Percentiles rank a stretch among this genome's conserved stretches.
Conservation (phyloP, 225 moss, liverwort and hornwort species). For the Anthoceros angustus region DNA sequence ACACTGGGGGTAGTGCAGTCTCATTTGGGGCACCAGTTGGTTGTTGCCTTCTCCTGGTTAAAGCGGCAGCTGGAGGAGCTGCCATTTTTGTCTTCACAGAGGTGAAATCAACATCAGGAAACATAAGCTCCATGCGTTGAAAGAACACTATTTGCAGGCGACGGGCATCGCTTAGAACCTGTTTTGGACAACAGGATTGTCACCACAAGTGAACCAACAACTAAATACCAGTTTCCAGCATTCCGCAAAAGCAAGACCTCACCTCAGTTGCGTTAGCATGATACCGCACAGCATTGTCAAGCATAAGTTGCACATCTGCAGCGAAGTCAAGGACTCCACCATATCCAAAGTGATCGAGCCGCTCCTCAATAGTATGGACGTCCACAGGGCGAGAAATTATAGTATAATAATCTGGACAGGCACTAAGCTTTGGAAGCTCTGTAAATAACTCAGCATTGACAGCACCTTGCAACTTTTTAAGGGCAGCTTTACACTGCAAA, state of each 20-base stretch:
- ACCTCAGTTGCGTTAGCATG: slow-evolving; percentile 60
- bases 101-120: slow-evolving; percentile 87
- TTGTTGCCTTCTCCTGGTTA: slow-evolving; percentile 34
- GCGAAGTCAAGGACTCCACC: slow-evolving; percentile 81
- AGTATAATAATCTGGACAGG: slow-evolving; percentile 80
- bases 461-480: slow-evolving; percentile 77
- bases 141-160: slow-evolving; percentile 75
- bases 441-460: slow-evolving; percentile 64
- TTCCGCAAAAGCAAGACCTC: not conserved
- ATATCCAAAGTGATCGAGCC: slow-evolving; percentile 86
- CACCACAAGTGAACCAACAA: not conserved
- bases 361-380: slow-evolving; percentile 74
- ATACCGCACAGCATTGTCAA: slow-evolving; percentile 78
- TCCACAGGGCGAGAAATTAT: slow-evolving; percentile 71
- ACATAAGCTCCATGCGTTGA: slow-evolving; percentile 71
- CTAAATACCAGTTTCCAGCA: not conserved
- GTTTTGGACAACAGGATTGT: not conserved
- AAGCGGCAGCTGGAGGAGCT: slow-evolving; percentile 13
- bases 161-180: slow-evolving; percentile 90
- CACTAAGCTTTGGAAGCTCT: slow-evolving; percentile 88
- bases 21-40: slow-evolving; percentile 16
- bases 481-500: slow-evolving; percentile 88
- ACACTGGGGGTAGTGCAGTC: slow-evolving; percentile 7
- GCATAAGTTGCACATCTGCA: slow-evolving; percentile 91
- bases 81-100: slow-evolving; percentile 45